Base-by-base conservation (phyloP, 1,139 yeast genomes). In the Meyerozyma carpophila region DNA sequence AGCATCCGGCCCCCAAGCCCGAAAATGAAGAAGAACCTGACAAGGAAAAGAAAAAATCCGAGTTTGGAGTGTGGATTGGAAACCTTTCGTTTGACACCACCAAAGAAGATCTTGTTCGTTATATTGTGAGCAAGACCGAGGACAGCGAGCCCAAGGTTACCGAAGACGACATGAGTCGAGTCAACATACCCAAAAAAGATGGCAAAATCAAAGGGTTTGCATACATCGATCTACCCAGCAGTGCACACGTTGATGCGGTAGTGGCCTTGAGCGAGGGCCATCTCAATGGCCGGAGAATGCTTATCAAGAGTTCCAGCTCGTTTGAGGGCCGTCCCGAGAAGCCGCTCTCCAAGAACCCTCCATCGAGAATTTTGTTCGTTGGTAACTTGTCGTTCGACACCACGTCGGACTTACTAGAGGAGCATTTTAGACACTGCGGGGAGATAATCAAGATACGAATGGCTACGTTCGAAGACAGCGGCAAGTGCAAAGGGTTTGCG, bases 401-500 rank as follows among this genome's bases (percentile, higher is more conserved):
- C n/a, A 86, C 95, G 1, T 82, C 86, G 48, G 94, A 84, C 27
- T 66, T 81, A 50, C 71, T 93, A 38, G 82, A 80, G 50, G 84
- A 81, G 54, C 96, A 88, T 52, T 93, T 91, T 70, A 66, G 67
- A 54, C 81, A 73, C 53, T 83, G 87, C 58, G 97, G 97, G 27
- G 91, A 87, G 48, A 90, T 90, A 46, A 68, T 75, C 28, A 81
- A 79, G 54, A 80, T 91, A 44, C 79, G 98, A 62, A 91, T 91
- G 95, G 98, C 98, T 2, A 91, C 98, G 8, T 93, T 93, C 63
- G 93, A 93, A 66, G 98, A 93, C 59, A 72, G 87, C 37, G 98
- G 98, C 1, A 91, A 90, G 61, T 93, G 98, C 70, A 93, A 93
- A 63, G 98, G 98, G 1, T 93, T 91, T 71, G 93, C 96, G 1